Conservation (phyloP, 2,329 filamentous ascomycete species). For the Pseudonectria foliicola region DNA sequence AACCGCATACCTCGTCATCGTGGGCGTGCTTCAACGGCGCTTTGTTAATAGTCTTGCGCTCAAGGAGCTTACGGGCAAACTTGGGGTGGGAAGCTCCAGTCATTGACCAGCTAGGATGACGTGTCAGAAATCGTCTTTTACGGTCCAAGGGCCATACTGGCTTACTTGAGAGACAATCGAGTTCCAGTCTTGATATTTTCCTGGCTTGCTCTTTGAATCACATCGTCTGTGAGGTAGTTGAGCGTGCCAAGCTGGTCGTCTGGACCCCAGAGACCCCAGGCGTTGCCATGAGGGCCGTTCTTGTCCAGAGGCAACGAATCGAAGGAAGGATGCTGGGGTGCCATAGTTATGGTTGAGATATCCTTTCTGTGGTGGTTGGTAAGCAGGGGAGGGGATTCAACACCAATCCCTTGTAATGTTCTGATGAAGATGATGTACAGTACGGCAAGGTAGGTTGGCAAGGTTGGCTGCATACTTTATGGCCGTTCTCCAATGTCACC, state of each 20-base stretch:
- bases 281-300: constrained; percentile 37
- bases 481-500: too few relatives aligned
- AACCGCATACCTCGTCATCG: constrained; percentile 15
- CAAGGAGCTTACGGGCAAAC: constrained; percentile 13
- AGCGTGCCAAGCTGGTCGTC: constrained; percentile 42
- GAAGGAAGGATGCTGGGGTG: constrained; percentile 17
- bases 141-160: not conserved
- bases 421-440: too few relatives aligned
- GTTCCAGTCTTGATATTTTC: constrained; percentile 2
- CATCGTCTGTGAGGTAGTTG: constrained; percentile 36
- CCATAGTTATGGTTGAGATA: too few relatives aligned
- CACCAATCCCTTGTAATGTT: too few relatives aligned
- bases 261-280: constrained; percentile 43
- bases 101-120: constrained; percentile 9
- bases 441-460: too few relatives aligned
- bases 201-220: constrained; percentile 1
- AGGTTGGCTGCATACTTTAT: too few relatives aligned
- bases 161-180: constrained; percentile 10
- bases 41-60: constrained; percentile 15
- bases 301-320: constrained; percentile 37
- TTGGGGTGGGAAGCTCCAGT: constrained; percentile 13
- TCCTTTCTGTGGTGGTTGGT: too few relatives aligned
- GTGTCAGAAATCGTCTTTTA: too few relatives aligned
- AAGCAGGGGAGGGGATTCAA: too few relatives aligned
- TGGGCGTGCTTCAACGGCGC: constrained; percentile 17